Evolutionary conservation across 108 stramenopile genomes (phyloP), one percentile per base, ranked within the genome.

Genomic region (Nitzschia sp.): DNA sequence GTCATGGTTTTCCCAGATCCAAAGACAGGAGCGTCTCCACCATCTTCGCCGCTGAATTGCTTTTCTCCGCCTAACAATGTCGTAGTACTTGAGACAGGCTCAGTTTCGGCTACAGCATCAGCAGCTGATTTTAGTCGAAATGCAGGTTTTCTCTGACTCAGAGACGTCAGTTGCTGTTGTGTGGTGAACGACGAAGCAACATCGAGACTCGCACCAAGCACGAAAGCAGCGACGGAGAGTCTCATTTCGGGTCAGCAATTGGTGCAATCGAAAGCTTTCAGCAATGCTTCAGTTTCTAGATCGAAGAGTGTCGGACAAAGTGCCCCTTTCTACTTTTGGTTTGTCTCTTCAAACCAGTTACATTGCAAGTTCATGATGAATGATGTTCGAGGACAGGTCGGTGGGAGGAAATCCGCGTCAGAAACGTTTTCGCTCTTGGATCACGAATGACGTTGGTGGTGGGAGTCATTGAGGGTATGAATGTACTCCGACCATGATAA

Each of bases 1-100:
- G 70, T 71, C 48, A 71, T 13, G 45, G 70, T 71, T 35, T 45
- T 69, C 2, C 57, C 68, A 31, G 55, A 54, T 57, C 68, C 68
- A 28, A 69, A 34, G 4, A 23, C 24, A 2, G 57, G 57, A 6
- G 42, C 55, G 17, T 15, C 49, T 19, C 49, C 49, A 21, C n/a
- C 49, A 21, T 23, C 21, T 4, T 19, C 18, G 49, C 21, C 49
- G 21, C 5, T 51, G n/a, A n/a, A n/a, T n/a, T n/a, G n/a, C n/a
- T n/a, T n/a, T n/a, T n/a, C n/a, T n/a, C 38, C 38, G 15, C 15
- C 15, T 42, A 11, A 11, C 38, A 15, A 42, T 51, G 4, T 51
- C 19, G n/a, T 21, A 51, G 49, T 21, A 4, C 4, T 51, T 8
- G 49, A 19, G 13, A n/a, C n/a, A n/a, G n/a, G n/a, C n/a, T 51